phyloP scores from a whole-genome alignment of 495 filamentous ascomycete genomes.

The Penicillium odoratum region DNA sequence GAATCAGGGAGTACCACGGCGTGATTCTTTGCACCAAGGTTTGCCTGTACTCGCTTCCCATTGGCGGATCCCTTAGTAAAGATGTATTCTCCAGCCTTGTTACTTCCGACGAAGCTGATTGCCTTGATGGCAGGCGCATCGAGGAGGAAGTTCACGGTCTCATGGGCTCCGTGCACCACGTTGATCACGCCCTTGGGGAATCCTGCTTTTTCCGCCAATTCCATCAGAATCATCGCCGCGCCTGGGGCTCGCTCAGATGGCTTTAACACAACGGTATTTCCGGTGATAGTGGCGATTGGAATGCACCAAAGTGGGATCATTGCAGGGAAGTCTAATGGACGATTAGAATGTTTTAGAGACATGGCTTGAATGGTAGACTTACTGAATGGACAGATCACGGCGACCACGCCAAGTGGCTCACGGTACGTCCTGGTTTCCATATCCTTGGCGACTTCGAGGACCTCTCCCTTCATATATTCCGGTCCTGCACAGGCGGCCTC shows the following conservation, averaged over 20 bases:
- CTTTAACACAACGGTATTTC: slow-evolving; percentile 85
- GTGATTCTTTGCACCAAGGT: slow-evolving; percentile 93
- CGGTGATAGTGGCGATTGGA: slow-evolving; percentile 82
- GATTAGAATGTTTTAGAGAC: neutral
- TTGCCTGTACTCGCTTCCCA: slow-evolving; percentile 82
- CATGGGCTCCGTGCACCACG: slow-evolving; percentile 78
- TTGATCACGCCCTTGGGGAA: slow-evolving; percentile 88
- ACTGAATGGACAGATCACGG: slow-evolving; percentile 88
- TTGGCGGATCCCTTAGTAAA: slow-evolving; percentile 77
- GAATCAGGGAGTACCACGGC: slow-evolving; percentile 83
- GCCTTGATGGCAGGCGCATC: slow-evolving; percentile 89
- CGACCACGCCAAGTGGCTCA: slow-evolving; percentile 85
- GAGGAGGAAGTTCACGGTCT: slow-evolving; percentile 87
- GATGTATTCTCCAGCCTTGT: slow-evolving; percentile 92
- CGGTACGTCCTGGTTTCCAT: slow-evolving; percentile 89
- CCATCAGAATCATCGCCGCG: slow-evolving; percentile 84
- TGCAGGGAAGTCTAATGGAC: slow-evolving; percentile 68
- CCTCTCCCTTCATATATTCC: slow-evolving; percentile 11
- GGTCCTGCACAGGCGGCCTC: slow-evolving; percentile 11
- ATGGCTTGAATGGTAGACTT: neutral
- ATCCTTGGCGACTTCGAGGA: slow-evolving; percentile 84
- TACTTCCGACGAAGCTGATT: slow-evolving; percentile 85
- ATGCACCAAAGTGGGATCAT: slow-evolving; percentile 95
- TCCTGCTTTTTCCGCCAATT: slow-evolving; percentile 80
- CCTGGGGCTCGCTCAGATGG: slow-evolving; percentile 91